phyloP scores from a whole-genome alignment of 148 eudicot genomes.

The Nepenthes mirabilis region DNA sequence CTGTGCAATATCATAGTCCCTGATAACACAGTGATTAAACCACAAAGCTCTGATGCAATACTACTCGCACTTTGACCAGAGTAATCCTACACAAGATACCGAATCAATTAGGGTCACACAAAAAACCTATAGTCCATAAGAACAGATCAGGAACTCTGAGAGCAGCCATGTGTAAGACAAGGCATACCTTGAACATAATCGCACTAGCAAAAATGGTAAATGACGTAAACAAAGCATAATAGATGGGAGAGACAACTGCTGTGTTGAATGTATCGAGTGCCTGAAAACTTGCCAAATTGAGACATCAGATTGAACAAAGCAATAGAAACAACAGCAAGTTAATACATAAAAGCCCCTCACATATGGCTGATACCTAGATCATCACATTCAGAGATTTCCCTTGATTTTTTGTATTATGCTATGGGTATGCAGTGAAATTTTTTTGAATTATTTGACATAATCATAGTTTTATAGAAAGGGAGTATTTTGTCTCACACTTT shows the following conservation, averaged over 20 bases:
- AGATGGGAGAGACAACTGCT: slow-evolving; percentile 36
- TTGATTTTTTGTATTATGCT: no score
- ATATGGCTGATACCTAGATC: no score
- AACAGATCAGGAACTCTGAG: not conserved
- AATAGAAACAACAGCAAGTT: not conserved
- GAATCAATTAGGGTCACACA: not conserved
- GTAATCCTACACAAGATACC: slow-evolving; percentile 23
- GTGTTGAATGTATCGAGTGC: slow-evolving; percentile 41
- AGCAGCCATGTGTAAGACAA: not conserved
- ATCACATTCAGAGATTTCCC: no score
- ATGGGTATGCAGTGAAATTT: no score
- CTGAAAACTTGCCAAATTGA: slow-evolving; percentile 10
- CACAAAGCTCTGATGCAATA: slow-evolving; percentile 38
- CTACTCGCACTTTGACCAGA: slow-evolving; percentile 38
- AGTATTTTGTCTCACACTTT: no score
- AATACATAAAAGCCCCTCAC: not conserved
- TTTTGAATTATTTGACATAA: no score
- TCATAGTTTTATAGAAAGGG: no score
- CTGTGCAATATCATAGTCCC: slow-evolving; percentile 34
- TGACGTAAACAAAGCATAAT: slow-evolving; percentile 35
- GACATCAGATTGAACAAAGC: slow-evolving; percentile 3
- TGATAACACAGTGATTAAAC: slow-evolving; percentile 33
- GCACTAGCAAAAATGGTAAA: slow-evolving; percentile 46
- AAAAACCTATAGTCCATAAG: not conserved
- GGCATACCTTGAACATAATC: slow-evolving; percentile 36